Base-by-base conservation (phyloP, 2,329 filamentous ascomycete species). In the Epichloe gansuensis region DNA sequence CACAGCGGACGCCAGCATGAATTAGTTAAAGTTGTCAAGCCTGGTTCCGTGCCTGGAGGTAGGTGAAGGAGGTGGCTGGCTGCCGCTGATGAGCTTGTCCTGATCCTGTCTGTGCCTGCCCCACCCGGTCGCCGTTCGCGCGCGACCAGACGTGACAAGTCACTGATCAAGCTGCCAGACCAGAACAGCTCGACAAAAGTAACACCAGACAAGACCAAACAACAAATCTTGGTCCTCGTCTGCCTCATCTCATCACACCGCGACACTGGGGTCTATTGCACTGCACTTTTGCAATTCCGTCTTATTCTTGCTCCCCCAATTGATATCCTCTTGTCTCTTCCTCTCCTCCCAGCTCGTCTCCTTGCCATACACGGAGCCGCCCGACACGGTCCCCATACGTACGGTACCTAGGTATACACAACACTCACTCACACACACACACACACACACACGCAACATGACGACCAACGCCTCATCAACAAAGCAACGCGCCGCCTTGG, bases 401-500 rank as follows among this genome's bases (percentile, higher is more conserved):
- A 46, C 45, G 37, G 15, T 9, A 21, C 17, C 17, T 21, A 31
- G 3, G 5, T 15, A 39, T 35, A 23, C 45, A 46, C n/a, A 21
- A 46, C n/a, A 21, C 17, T 2, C 17, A 21, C 17, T n/a, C n/a
- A 17, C 17, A 17, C 17, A 17, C 17, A 17, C 17, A 17, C 31
- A 13, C 13, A 46, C 31, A 46, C 31, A 44, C 45, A 12, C 45
- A 46, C 4, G 35, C 28, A 31, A 31, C 6, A 51, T 51, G 49
- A 23, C 49, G 34, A 37, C 21, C 41, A 51, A 23, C 35, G 34
- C 49, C 43, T 69, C 70, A 46, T 73, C 73, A 11, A 56, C 62
- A 39, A 76, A 74, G 62, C 67, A 72, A 71, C 74, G 74, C 71
- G 73, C 70, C 69, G 72, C 71, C 56, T 71, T 77, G 42, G 73